phyloP scores from a whole-genome alignment of 2,329 filamentous ascomycete genomes.

The Colletotrichum australisinense region DNA sequence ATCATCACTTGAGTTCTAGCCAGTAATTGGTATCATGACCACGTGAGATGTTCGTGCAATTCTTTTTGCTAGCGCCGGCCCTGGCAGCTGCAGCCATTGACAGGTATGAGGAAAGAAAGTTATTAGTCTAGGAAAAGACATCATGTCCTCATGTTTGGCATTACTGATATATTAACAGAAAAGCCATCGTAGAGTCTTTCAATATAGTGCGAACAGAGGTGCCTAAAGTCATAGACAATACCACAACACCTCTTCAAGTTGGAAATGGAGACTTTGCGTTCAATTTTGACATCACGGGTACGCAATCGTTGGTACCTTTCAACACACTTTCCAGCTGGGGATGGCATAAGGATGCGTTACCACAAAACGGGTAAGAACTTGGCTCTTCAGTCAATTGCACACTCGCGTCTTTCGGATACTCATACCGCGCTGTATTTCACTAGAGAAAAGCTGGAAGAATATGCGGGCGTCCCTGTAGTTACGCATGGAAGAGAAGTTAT shows the following conservation, averaged over 20 bases:
- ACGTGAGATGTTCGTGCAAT: not conserved
- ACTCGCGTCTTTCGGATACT: no score
- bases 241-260: conserved; percentile 50
- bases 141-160: not conserved
- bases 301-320: conserved; percentile 57
- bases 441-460: no score
- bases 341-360: conserved; percentile 61
- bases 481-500: no score
- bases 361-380: conserved; percentile 42
- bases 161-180: not conserved
- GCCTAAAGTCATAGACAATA: no score
- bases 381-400: no score
- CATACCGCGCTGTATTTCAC: no score
- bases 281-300: conserved; percentile 56
- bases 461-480: no score
- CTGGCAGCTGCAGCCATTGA: not conserved
- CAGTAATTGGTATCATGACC: not conserved
- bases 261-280: conserved; percentile 63
- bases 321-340: conserved; percentile 59
- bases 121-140: not conserved
- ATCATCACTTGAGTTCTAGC: no score
- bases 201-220: no score
- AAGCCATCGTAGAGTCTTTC: not conserved
- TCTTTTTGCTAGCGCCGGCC: not conserved
- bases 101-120: not conserved